Evolutionary conservation across 2,329 filamentous ascomycete genomes (phyloP).

Genomic region (Diaporthe sp.): DNA sequence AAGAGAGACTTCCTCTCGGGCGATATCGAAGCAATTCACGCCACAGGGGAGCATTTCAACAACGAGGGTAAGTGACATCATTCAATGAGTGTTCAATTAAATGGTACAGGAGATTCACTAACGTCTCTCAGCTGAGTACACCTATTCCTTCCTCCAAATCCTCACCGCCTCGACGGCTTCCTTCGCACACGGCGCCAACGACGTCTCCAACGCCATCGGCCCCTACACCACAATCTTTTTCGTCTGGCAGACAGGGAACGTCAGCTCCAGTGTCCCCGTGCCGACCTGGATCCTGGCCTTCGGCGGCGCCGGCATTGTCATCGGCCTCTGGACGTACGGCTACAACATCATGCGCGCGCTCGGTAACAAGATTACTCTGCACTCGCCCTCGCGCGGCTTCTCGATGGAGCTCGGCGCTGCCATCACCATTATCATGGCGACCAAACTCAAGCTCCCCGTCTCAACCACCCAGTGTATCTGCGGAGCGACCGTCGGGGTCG

Average conservation of each 20-base stretch:
- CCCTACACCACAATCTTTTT: constrained; percentile 72
- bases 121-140: constrained; percentile 57
- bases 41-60: constrained; percentile 67
- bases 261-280: constrained; percentile 58
- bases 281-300: constrained; percentile 68
- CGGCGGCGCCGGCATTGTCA: constrained; percentile 47
- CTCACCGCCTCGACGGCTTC: constrained; percentile 71
- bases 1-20: constrained; percentile 56
- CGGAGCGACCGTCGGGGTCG: constrained; percentile 71
- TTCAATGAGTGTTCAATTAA: neutral
- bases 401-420: constrained; percentile 70
- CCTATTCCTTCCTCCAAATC: constrained; percentile 69
- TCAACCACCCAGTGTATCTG: constrained; percentile 75
- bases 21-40: constrained; percentile 65
- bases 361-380: constrained; percentile 67
- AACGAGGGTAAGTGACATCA: constrained; percentile 53
- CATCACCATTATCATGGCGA: constrained; percentile 72
- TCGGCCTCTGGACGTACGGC: constrained; percentile 71
- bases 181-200: constrained; percentile 75
- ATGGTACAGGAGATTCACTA: neutral
- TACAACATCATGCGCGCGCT: constrained; percentile 72
- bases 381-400: constrained; percentile 65
- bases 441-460: constrained; percentile 69
- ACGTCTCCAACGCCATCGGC: constrained; percentile 71
- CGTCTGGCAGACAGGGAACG: constrained; percentile 63